Evolutionary conservation across 805 yeast genomes (phyloP), one percentile per base, ranked within the genome.

Genomic region (Kregervanrija pseudodelftensis): DNA sequence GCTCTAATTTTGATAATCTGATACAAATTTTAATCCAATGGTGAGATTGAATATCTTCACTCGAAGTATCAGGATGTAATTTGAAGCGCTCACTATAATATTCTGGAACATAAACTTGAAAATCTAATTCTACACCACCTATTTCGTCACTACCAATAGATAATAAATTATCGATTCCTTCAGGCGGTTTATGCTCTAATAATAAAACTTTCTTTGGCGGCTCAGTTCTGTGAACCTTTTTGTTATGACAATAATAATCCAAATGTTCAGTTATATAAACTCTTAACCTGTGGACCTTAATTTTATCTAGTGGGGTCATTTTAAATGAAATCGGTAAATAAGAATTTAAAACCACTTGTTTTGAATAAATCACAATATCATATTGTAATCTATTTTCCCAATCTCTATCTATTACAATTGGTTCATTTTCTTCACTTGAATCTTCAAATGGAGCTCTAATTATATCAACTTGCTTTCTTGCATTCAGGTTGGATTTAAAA

Each of bases 11-110:
- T 5, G 95, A 85, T 35, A 93, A 69, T 42, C 98, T 68, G 42
- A 93, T 66, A 50, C 95, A 84, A 12, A 93, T 75, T 65, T 93
- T 93, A 56, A 93, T 80, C 97, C 99, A 93, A 65, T 93, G 99
- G 56, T 86, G 91, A 7, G 93, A 75, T 65, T 88, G 90, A 49
- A 93, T 88, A 54, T 80, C 80, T 17, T 75, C 77, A 53, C 74
- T 82, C 3, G 86, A 78, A 0, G 96, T 86, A 63, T 93, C 95
- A 1, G 98, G 96, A 56, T 88, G 96, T 30, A 84, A 64, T 46
- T 68, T 71, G 43, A 71, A 73, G 39, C 74, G 74, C 17, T 74
- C 76, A 42, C 74, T 74, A 46, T 87, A 69, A 41, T 68, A 67
- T 49, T 79, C 79, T 2, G 98, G 98, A 16, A 93, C 82, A 51